phyloP scores from a whole-genome alignment of 177 flowering plant species.

The Vitis hybrid region DNA sequence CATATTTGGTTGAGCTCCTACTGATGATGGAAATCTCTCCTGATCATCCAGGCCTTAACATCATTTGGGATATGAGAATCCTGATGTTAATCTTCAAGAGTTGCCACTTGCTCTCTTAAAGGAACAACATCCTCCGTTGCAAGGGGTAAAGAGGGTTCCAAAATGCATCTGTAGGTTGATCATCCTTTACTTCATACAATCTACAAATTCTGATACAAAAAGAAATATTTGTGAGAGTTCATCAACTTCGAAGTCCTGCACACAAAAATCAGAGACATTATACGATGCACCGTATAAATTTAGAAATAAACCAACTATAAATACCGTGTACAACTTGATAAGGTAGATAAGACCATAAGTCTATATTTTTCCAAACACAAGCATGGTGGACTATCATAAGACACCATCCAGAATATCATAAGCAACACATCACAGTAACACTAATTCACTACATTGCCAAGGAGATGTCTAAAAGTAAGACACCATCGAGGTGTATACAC shows the following conservation, averaged over 20 bases:
- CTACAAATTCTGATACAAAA: slow-evolving; percentile 29
- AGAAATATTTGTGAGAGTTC: slow-evolving; percentile 34
- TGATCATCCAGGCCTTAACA: slow-evolving; percentile 81
- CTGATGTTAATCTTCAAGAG: slow-evolving; percentile 30
- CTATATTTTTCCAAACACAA: neutral
- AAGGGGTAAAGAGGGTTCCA: slow-evolving; percentile 45
- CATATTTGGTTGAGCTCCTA: slow-evolving; percentile 52
- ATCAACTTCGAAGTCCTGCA: slow-evolving; percentile 79
- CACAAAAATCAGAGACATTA: neutral
- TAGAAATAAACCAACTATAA: neutral
- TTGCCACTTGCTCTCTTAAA: slow-evolving; percentile 71
- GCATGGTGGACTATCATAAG: neutral
- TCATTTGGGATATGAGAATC: slow-evolving; percentile 22
- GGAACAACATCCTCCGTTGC: slow-evolving; percentile 79
- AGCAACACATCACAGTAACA: too few relatives aligned
- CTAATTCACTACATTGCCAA: too few relatives aligned
- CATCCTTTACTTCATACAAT: slow-evolving; percentile 86
- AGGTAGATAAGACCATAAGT: neutral
- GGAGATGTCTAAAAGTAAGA: neutral
- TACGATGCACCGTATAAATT: neutral
- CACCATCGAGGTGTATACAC: neutral
- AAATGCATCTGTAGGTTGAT: slow-evolving; percentile 83
- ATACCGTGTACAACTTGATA: neutral
- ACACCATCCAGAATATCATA: neutral
- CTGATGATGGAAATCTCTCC: slow-evolving; percentile 73